Conservation (phyloP, 176 grass and related monocot genomes). For the Neostapfia colusana region DNA sequence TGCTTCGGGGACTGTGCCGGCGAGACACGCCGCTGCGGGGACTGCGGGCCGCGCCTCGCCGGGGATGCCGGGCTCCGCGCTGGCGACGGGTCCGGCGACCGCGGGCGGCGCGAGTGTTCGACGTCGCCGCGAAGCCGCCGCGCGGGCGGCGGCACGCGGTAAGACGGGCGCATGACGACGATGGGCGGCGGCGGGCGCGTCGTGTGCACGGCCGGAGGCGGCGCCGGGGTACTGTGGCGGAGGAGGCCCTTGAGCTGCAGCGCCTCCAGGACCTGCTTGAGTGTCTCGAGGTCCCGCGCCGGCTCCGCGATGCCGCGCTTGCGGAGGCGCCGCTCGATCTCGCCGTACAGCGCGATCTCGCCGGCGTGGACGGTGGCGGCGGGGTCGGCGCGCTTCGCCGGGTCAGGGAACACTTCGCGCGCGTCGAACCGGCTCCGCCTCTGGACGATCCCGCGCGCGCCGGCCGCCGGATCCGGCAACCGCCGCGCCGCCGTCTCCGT, state of each 20-base stretch:
- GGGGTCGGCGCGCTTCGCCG: conserved; percentile 25
- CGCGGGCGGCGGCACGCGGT: conserved; percentile 5
- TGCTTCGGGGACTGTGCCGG: conserved; percentile 44
- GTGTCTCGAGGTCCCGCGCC: conserved; percentile 65
- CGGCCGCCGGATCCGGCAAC: neutral
- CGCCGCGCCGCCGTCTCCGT: conserved; percentile 5
- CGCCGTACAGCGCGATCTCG: conserved; percentile 76
- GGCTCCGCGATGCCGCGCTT: conserved; percentile 91
- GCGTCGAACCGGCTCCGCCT: conserved; percentile 70
- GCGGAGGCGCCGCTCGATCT: conserved; percentile 87
- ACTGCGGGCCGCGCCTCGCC: conserved; percentile 16
- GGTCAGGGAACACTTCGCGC: conserved; percentile 83
- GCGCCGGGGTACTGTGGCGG: conserved; percentile 34
- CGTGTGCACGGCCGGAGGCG: neutral
- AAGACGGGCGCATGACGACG: conserved; percentile 63
- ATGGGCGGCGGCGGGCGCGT: conserved; percentile 41
- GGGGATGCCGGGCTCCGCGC: conserved; percentile 63
- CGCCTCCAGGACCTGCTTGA: conserved; percentile 88
- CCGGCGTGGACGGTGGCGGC: neutral
- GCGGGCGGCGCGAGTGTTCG: conserved; percentile 17
- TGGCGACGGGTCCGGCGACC: conserved; percentile 35
- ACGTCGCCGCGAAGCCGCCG: conserved; percentile 12
- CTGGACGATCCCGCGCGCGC: conserved; percentile 40
- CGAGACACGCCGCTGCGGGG: conserved; percentile 47
- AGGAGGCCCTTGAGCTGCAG: conserved; percentile 91